These are phyloP conservation scores for Beauveria scarabaeidicola DNA, from an alignment of 2,329 filamentous ascomycete genomes.

Conservation along the genomic window DNA sequence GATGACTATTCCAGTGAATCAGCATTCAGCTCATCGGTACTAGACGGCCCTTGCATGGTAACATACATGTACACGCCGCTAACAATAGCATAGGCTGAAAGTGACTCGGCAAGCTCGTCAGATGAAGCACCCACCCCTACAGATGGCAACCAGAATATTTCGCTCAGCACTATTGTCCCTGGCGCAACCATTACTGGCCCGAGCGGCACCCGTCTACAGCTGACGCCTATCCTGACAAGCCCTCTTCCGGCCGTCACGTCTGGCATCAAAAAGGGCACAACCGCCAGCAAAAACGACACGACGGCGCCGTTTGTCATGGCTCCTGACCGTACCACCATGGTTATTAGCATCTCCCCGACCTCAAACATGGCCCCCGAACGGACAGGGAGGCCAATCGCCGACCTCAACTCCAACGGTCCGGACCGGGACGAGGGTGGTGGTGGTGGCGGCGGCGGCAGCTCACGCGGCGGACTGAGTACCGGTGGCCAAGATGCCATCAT, in stretches of 20 bases:
- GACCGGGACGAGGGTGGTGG: not conserved
- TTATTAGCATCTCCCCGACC: not conserved
- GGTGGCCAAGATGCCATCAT: constrained; percentile 1
- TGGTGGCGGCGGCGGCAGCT: not conserved
- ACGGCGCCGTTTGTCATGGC: not conserved
- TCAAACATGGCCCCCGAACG: not conserved
- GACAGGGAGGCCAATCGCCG: not conserved
- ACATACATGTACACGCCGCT: not conserved
- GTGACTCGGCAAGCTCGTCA: not conserved
- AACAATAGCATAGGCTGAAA: not conserved
- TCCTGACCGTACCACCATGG: not conserved
- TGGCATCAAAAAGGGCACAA: not conserved
- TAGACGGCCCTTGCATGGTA: not conserved
- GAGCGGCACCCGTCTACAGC: not conserved
- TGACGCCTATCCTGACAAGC: not conserved
- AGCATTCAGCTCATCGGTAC: not conserved
- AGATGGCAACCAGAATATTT: not conserved
- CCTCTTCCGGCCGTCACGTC: not conserved
- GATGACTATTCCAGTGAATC: not conserved
- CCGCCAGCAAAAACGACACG: no score
- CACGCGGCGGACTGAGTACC: not conserved
- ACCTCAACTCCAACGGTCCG: not conserved
- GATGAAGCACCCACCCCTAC: not conserved
- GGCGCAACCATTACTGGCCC: not conserved
- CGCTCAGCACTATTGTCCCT: not conserved